These are phyloP conservation scores for Phytophthora sansomeana DNA, from an alignment of 352 stramenopile species.

Conservation along the genomic window DNA sequence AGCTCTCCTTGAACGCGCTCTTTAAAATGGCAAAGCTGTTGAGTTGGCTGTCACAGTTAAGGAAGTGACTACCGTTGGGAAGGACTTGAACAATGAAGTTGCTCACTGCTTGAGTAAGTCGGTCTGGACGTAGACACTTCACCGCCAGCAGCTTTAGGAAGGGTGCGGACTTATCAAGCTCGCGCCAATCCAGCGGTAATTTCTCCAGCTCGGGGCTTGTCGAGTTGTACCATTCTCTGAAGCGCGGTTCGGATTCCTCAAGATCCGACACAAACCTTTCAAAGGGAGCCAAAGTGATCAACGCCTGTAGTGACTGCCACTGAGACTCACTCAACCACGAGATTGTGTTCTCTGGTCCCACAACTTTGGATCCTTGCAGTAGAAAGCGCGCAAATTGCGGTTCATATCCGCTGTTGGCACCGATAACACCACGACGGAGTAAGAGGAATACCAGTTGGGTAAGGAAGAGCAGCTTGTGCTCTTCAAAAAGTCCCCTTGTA, in stretches of 20 bases:
- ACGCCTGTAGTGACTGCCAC: conserved; percentile 83
- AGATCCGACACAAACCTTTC: conserved; percentile 89
- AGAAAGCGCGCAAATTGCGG: conserved; percentile 83
- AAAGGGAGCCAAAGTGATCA: conserved; percentile 86
- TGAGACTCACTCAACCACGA: conserved; percentile 87
- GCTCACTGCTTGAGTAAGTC: conserved; percentile 92
- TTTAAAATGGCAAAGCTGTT: conserved; percentile 96
- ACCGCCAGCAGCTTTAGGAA: conserved; percentile 96
- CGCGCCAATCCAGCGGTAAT: conserved; percentile 91
- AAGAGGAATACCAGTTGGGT: conserved; percentile 89
- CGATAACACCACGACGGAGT: conserved; percentile 71
- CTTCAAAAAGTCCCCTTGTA: conserved; percentile 91
- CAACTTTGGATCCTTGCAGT: conserved; percentile 73
- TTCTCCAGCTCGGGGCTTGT: conserved; percentile 89
- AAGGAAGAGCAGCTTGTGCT: conserved; percentile 92
- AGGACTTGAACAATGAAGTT: conserved; percentile 93
- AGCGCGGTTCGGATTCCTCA: conserved; percentile 90
- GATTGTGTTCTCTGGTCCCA: conserved; percentile 77
- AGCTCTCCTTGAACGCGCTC: conserved; percentile 94
- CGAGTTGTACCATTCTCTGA: conserved; percentile 93
- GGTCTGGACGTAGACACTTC: conserved; percentile 93
- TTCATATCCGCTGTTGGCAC: conserved; percentile 72
- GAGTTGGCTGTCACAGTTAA: conserved; percentile 90
- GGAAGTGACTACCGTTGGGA: conserved; percentile 80
- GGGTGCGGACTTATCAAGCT: conserved; percentile 89